phyloP scores from a whole-genome alignment of 2,329 filamentous ascomycete species.

The Fusarium nurragi region DNA sequence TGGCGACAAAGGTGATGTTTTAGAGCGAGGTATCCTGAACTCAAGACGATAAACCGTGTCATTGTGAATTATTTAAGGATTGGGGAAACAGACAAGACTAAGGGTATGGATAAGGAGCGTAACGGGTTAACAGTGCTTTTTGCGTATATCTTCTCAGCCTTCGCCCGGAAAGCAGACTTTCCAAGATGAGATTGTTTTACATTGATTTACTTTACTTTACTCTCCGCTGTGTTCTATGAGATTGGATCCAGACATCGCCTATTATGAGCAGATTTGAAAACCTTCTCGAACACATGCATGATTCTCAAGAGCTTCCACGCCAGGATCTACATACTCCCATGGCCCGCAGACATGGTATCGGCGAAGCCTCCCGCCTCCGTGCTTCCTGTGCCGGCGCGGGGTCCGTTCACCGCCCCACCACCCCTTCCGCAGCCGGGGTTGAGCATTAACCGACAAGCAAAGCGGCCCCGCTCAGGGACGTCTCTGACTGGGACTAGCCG shows the following conservation, averaged over 20 bases:
- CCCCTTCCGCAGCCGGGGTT: conserved; percentile 26
- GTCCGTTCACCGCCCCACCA: conserved; percentile 29
- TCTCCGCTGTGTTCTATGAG: neutral
- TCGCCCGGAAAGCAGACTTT: neutral
- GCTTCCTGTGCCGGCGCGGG: conserved; percentile 6
- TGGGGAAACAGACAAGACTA: conserved; percentile 1
- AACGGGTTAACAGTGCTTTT: conserved; percentile 19
- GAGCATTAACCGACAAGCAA: conserved; percentile 8
- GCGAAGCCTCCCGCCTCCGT: conserved; percentile 4
- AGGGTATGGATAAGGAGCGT: conserved; percentile 8
- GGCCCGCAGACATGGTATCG: neutral
- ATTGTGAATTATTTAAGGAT: conserved; percentile 1
- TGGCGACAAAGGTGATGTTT: conserved; percentile 70
- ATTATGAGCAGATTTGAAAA: neutral
- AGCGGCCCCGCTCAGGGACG: conserved; percentile 11
- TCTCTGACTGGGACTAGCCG: conserved; percentile 16
- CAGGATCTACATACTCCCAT: neutral
- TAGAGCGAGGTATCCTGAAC: conserved; percentile 45
- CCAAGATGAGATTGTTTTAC: neutral
- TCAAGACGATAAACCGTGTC: conserved; percentile 8
- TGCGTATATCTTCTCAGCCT: neutral
- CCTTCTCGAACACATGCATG: neutral
- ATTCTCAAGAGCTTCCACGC: neutral
- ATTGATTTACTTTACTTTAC: neutral
- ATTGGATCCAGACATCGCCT: neutral